Base-by-base conservation (phyloP, 2,329 filamentous ascomycete species). In the Alternaria atra region DNA sequence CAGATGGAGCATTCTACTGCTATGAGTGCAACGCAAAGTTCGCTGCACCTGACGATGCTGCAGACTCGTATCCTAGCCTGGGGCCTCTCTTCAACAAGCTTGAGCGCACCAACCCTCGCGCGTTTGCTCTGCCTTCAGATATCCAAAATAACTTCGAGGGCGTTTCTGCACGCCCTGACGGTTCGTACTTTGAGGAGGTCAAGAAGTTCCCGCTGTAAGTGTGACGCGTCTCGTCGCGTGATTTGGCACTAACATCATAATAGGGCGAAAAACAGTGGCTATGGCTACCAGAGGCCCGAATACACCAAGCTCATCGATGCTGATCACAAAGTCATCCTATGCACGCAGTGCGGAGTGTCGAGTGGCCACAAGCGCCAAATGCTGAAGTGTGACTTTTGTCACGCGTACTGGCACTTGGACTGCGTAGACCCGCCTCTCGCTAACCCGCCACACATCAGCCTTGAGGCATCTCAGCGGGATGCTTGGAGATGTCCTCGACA, bases 401-500 rank as follows among this genome's bases (percentile, higher is more conserved):
- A 87, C 12, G 85, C 92, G 34, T 86, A 90, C 73, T 99, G 94
- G 91, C 95, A 99, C 81, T 84, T 97, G 52, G 94, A 98, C 79
- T 99, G 95, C 79, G 83, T 97, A 15, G 90, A 96, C 74, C 92
- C 93, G 29, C 94, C 94, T 34, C 81, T 94, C 73, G 89, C 93
- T 34, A 88, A 91, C 56, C 91, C 93, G 39, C 94, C 94, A 10
- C 85, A 89, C 55, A 75, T 79, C 58, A 72, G 70, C 61, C 68
- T 73, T 47, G 75, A 85, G 52, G 83, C 83, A 66, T 83, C 83
- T 52, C 84, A 90, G 52, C 88, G 90, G 47, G 82, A 84, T 72
- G 90, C 89, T 56, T 99, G 93, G 92, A 90, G 89, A 79, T 99
- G 95, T 75, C 94, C 94, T 51, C 89, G 91, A 65, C 95, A 99